Percentiles rank a stretch among this genome's conserved stretches.
Conservation (phyloP, 371 early-diverging fungal genomes). For the Mucor plumbeus region DNA sequence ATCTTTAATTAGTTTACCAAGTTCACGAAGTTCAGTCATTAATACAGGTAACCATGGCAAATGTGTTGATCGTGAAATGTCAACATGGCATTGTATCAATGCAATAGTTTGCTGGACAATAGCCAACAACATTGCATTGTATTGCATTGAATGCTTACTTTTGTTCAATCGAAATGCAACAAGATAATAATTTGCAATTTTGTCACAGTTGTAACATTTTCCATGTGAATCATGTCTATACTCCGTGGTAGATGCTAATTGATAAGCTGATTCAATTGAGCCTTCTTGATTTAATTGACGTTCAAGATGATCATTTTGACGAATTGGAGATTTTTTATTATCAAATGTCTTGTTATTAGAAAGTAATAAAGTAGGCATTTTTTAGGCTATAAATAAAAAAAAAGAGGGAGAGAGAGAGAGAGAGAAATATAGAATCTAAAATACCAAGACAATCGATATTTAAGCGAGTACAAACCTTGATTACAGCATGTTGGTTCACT, state of each 20-base stretch:
- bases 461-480: conserved; percentile 7
- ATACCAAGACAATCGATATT: conserved; percentile 7
- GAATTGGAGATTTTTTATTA: conserved; percentile 8
- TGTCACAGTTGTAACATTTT: conserved; percentile 25
- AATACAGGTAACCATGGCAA: conserved; percentile 33
- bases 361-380: conserved; percentile 19
- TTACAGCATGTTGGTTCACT: conserved; percentile 3
- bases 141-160: conserved; percentile 3
- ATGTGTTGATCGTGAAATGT: conserved; percentile 12
- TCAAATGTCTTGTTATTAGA: neutral
- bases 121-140: conserved; percentile 15
- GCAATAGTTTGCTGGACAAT: conserved; percentile 23
- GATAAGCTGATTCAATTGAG: conserved; percentile 16
- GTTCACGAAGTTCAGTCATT: conserved; percentile 30
- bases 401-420: conserved; percentile 5
- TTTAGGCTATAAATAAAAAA: neutral
- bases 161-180: conserved; percentile 14
- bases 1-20: conserved; percentile 45
- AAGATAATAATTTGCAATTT: conserved; percentile 25
- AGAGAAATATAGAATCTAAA: neutral
- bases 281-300: conserved; percentile 11
- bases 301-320: conserved; percentile 6
- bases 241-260: conserved; percentile 19
- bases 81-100: conserved; percentile 23
- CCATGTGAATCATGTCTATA: conserved; percentile 21